Base-by-base conservation (phyloP, 306 rosid species). In the Elaeagnus macrophylla region DNA sequence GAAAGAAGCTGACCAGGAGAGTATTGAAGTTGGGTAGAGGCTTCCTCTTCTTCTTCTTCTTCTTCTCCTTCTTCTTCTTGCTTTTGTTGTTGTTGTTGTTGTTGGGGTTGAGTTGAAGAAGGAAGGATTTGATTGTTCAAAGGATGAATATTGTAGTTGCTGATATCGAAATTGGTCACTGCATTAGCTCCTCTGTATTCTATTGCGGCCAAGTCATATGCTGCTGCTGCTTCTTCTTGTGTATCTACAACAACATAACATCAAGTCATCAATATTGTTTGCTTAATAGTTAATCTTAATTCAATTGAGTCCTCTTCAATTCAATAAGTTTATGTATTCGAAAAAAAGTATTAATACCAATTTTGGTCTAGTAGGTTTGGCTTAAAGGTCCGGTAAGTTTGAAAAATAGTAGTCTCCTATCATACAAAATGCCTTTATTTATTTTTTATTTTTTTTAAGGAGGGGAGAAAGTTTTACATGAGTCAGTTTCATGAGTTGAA, bases 191-290 rank as follows among this genome's bases (percentile, higher is more conserved):
- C 99, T 65, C 99, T 77, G 72, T 91, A 72, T 50, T 87, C 82
- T 57, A 91, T 87, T 6, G 96, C 96, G 18, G 99, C 99, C 64
- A 65, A 56, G 59, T 91, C 99, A 70, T 91, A 91, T 9, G 99
- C 99, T 20, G 71, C 80, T 2, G 99, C 99, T 12, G 99, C 96
- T 59, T 91, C 96, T 69, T 91, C 99, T 60, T 87, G 95, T 44
- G 96, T 91, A 57, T 85, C 99, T 90, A 54, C 59, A 45, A 48
- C 2, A 55, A 54, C 42, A 47, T 10, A 54, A 20, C 9, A 11
- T 10, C 32, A 25, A 11, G 46, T 39, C 37, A 41, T 12, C 8
- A 45, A 12, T 45, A 41, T 41, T 25, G 32, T 25, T 25, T 25
- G 32, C 32, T 25, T 25, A 25, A 25, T 25, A 25, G 32, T 25